A percentile compares a stretch with the other conserved stretches of the same genome.
Conservation (phyloP, 768 basidiomycete species). For the Austroboletus eburneus region DNA sequence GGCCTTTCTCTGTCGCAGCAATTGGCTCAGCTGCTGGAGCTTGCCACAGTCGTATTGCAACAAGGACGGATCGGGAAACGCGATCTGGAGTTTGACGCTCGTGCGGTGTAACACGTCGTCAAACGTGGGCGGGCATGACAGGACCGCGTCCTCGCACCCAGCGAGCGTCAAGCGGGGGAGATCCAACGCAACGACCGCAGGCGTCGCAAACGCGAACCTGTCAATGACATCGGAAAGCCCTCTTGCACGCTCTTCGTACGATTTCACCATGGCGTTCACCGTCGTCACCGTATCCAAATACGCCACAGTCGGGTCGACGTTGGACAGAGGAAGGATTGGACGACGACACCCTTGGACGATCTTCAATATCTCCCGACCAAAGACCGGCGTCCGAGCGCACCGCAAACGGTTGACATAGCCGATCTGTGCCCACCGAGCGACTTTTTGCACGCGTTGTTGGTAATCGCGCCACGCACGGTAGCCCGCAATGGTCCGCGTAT, state of each 20-base stretch:
- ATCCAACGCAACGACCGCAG: conserved; percentile 71
- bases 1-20: conserved; percentile 80
- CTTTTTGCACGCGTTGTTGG: conserved; percentile 44
- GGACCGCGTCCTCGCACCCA: conserved; percentile 32
- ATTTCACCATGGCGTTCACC: conserved; percentile 53
- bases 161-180: conserved; percentile 60
- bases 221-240: conserved; percentile 53
- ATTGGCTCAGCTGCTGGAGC: conserved; percentile 73
- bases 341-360: conserved; percentile 35
- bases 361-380: conserved; percentile 43
- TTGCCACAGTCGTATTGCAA: conserved; percentile 97
- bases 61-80: conserved; percentile 85
- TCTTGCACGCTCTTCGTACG: conserved; percentile 56
- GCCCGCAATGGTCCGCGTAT: conserved; percentile 71
- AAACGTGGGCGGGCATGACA: conserved; percentile 42
- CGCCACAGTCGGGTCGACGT: conserved; percentile 33
- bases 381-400: conserved; percentile 48
- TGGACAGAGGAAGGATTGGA: conserved; percentile 51
- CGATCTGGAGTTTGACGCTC: conserved; percentile 84
- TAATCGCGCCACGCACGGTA: conserved; percentile 53
- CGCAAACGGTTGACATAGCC: conserved; percentile 72
- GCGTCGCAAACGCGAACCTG: conserved; percentile 77
- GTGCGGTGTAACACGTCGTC: conserved; percentile 68
- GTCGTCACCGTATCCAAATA: conserved; percentile 42
- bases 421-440: conserved; percentile 65